Base-by-base conservation (phyloP, 768 basidiomycete species). In the Hericium erinaceus region DNA sequence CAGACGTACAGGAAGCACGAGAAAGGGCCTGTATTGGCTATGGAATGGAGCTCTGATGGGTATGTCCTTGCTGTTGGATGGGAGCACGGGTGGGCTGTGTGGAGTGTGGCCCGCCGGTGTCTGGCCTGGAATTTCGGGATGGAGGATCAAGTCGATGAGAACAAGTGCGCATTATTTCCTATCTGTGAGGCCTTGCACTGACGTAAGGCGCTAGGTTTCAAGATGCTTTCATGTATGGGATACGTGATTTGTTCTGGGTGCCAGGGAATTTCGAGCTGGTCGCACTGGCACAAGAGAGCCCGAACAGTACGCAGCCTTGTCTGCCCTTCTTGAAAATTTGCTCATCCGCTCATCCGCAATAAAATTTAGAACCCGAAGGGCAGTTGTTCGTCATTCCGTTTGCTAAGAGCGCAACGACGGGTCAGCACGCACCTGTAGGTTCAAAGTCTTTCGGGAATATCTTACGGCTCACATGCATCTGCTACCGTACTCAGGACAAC, bases 31-130 rank as follows among this genome's bases (percentile, higher is more conserved):
- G 83, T 92, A 4, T 80, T 70, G 58, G 69, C 81, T 11, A 76
- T 95, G 69, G 84, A 92, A 64, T 98, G 95, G 95, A 95, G 90
- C 53, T 90, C 90, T 0, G 97, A 99, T 70, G 95, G 95, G 2
- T 94, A 94, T 71, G 92, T 91, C 6, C 75, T 99, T 11, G 95
- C 94, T 38, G 92, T 93, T 2, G 95, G 92, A 0, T 97, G 92
- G 89, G 78, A 83, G 60, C 71, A 80, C 55, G 95, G 92, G 7
- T 98, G 94, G 94, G 90, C 85, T 3, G 78, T 95, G 5, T 89
- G 93, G 73, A 93, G 87, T 66, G 84, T 93, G 11, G 89, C 90
- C 12, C 95, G 95, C 6, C 78, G 92, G 55, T 90, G 94, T 65
- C 77, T 92, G 28, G 87, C 87, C 1, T 92, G 83, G 72, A 83